These are phyloP conservation scores for Lasiosphaeria miniovina DNA, from an alignment of 495 filamentous ascomycete species.

Conservation along the genomic window DNA sequence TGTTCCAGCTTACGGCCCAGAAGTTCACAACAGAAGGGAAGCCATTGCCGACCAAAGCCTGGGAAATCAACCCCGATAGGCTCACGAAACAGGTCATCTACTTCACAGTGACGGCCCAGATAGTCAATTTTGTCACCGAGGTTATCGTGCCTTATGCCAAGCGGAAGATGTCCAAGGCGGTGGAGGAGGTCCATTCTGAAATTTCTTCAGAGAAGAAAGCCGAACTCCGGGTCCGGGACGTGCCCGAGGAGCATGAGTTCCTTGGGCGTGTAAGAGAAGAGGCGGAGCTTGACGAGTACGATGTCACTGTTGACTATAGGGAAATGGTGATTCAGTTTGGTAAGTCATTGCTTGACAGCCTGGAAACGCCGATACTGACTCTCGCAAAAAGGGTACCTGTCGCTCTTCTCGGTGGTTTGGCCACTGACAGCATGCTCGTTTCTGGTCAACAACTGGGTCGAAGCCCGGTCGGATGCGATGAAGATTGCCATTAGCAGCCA, in stretches of 20 bases:
- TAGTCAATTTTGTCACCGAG: conserved; percentile 84
- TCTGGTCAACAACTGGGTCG: conserved; percentile 94
- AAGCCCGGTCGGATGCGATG: conserved; percentile 86
- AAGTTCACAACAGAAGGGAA: conserved; percentile 72
- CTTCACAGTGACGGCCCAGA: conserved; percentile 92
- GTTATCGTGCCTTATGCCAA: conserved; percentile 83
- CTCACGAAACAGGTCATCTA: conserved; percentile 93
- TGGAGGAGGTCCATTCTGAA: conserved; percentile 65
- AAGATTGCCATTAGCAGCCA: conserved; percentile 92
- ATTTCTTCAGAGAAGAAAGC: conserved; percentile 43
- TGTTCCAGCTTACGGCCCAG: conserved; percentile 75
- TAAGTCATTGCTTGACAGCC: conserved; percentile 4
- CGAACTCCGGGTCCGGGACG: conserved; percentile 50
- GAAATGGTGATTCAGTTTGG: conserved; percentile 93
- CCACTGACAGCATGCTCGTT: conserved; percentile 85
- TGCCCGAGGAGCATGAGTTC: conserved; percentile 72
- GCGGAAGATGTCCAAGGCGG: conserved; percentile 67
- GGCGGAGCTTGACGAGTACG: conserved; percentile 80
- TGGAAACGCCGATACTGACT: conserved; percentile 20
- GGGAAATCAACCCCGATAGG: conserved; percentile 79
- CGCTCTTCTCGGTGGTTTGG: conserved; percentile 91
- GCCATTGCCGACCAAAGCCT: conserved; percentile 61
- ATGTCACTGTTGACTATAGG: conserved; percentile 81
- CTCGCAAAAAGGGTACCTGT: conserved; percentile 67
- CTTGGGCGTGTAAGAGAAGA: conserved; percentile 79